Evolutionary conservation across 768 basidiomycete species (phyloP), one percentile per base, ranked within the genome.

Genomic region (Agrocybe praecox): DNA sequence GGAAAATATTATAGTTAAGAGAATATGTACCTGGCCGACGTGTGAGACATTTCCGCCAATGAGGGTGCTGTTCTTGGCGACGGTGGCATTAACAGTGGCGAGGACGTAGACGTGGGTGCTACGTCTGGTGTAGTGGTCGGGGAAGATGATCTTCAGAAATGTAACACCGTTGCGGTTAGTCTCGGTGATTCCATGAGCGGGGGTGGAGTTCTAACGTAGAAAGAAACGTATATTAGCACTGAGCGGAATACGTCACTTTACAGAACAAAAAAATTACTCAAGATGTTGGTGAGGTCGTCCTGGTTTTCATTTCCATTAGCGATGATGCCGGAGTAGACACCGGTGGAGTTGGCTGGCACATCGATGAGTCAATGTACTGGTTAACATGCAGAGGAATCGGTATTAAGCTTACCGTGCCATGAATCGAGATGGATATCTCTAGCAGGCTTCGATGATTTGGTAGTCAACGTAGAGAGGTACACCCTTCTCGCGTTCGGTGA

Each of bases 271-370:
- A 26, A 17, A 18, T n/a, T n/a, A 53, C 57, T 52, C 18, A 58
- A 51, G 15, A 53, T 49, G 36, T 58, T 58, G 15, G 46, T 15
- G 11, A 52, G 45, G 26, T 58, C 57, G 8, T 44, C 53, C 21
- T 34, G 3, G 22, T 53, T 24, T 14, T 43, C 52, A 33, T 53
- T 53, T 15, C 52, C 57, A 19, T 19, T 21, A 29, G 57, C 46
- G 29, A 53, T 51, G 18, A 58, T 48, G 15, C 53, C 57, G 17
- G 57, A 42, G 46, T 58, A 58, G 24, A 58, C 57, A 42, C 57
- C 57, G n/a, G 52, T 53, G 21, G 52, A 40, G 19, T 58, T 58
- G 12, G 57, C 57, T 58, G n/a, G n/a, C n/a, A n/a, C n/a, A n/a
- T n/a, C n/a, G n/a, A n/a, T n/a, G n/a, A n/a, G n/a, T n/a, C n/a